A percentile compares a stretch with the other conserved stretches of the same genome.
These are phyloP conservation scores for Myxozyma melibiosi DNA, from an alignment of 805 yeast species.

Conservation along the genomic window DNA sequence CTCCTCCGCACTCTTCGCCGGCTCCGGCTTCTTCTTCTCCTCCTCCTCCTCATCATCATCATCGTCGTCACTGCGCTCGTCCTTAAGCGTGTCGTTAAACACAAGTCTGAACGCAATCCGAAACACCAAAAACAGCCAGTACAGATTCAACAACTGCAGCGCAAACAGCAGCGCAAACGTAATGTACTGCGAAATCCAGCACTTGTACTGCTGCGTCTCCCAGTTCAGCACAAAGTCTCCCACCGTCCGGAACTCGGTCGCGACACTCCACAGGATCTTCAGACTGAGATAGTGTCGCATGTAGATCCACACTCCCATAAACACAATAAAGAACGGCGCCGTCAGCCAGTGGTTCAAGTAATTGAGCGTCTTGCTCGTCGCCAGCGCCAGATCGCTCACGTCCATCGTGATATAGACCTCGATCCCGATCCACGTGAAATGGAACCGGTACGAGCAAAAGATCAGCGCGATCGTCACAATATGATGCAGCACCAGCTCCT, in stretches of 20 bases:
- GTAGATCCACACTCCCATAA: slow-evolving; percentile 78
- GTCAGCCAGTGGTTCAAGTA: slow-evolving; percentile 71
- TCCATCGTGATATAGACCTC: slow-evolving; percentile 95
- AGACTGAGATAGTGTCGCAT: slow-evolving; percentile 85
- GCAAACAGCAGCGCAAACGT: slow-evolving; percentile 77
- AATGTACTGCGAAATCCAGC: slow-evolving; percentile 92
- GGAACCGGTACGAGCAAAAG: slow-evolving; percentile 86
- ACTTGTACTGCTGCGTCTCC: slow-evolving; percentile 91
- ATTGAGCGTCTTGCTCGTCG: slow-evolving; percentile 81
- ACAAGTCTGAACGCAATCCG: slow-evolving; percentile 73
- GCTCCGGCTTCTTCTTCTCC: background rate
- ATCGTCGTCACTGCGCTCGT: slow-evolving; percentile 88
- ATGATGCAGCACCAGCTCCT: slow-evolving; percentile 91
- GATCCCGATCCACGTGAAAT: slow-evolving; percentile 94
- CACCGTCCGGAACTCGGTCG: slow-evolving; percentile 79
- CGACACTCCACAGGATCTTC: slow-evolving; percentile 75
- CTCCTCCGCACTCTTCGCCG: background rate
- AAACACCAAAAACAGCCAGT: slow-evolving; percentile 83
- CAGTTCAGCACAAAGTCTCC: slow-evolving; percentile 82
- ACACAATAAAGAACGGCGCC: slow-evolving; percentile 67
- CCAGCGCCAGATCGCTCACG: slow-evolving; percentile 84
- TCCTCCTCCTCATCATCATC: slow-evolving; percentile 49
- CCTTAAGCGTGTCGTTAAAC: slow-evolving; percentile 61
- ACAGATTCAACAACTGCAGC: slow-evolving; percentile 79
- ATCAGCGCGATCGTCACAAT: slow-evolving; percentile 86